phyloP scores from a whole-genome alignment of 352 stramenopile species.

The Pythium phragmitis region DNA sequence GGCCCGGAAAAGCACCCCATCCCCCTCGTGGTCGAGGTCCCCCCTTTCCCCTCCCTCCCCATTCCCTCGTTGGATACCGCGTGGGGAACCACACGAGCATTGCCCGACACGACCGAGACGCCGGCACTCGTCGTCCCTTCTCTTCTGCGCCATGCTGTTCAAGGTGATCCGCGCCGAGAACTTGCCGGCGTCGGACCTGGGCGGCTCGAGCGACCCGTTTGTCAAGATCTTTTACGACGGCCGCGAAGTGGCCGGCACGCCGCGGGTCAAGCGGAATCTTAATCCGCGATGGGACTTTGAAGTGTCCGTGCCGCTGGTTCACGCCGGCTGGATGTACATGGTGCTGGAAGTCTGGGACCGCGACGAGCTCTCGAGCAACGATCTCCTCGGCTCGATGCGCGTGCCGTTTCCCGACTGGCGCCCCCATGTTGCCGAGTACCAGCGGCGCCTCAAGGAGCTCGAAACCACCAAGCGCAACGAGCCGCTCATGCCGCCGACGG shows the following conservation, averaged over 20 bases:
- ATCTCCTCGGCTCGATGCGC: constrained; percentile 64
- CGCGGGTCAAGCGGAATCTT: constrained; percentile 64
- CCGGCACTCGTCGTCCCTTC: too few relatives aligned
- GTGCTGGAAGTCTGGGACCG: constrained; percentile 73
- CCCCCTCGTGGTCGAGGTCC: too few relatives aligned
- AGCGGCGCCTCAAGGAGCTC: constrained; percentile 26
- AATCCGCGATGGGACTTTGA: constrained; percentile 77
- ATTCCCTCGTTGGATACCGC: too few relatives aligned
- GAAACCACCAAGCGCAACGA: constrained; percentile 12
- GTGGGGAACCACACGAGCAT: too few relatives aligned
- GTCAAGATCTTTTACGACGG: constrained; percentile 74
- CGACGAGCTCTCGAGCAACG: constrained; percentile 68
- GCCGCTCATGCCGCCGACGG: not conserved
- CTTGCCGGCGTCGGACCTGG: constrained; percentile 56
- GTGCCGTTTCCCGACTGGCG: constrained; percentile 74
- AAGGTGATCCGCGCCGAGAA: constrained; percentile 79
- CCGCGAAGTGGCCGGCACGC: constrained; percentile 67
- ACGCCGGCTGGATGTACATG: constrained; percentile 59
- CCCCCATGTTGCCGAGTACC: constrained; percentile 43
- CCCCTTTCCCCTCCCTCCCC: too few relatives aligned
- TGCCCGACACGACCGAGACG: too few relatives aligned
- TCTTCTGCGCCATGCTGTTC: constrained; percentile 41
- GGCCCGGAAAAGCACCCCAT: too few relatives aligned
- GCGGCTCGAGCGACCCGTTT: constrained; percentile 73
- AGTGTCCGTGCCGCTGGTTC: constrained; percentile 52